Evolutionary conservation across 2,329 filamentous ascomycete species (phyloP).

Genomic region (Trichophyton rubrum): DNA sequence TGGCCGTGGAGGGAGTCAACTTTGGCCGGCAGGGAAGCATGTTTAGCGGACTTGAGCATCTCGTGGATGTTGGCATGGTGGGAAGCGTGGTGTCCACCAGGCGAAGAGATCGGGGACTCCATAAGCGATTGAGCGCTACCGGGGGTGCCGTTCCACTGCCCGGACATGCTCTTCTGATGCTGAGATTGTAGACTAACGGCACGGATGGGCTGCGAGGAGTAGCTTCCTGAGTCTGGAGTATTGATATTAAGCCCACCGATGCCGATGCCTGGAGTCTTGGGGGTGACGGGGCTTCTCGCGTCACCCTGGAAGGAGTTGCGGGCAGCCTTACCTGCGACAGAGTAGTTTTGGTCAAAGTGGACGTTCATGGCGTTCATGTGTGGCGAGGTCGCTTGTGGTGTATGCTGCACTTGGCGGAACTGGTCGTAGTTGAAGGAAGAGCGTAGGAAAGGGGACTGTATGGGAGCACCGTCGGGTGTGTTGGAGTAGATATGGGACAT

Average conservation of each 20-base stretch:
- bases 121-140: slow-evolving; percentile 74
- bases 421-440: slow-evolving; percentile 62
- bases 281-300: slow-evolving; percentile 67
- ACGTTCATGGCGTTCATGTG: slow-evolving; percentile 28
- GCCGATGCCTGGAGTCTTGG: slow-evolving; percentile 62
- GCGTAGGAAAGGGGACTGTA: slow-evolving; percentile 77
- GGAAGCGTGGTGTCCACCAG: slow-evolving; percentile 33
- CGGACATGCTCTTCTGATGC: slow-evolving; percentile 74
- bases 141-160: slow-evolving; percentile 80
- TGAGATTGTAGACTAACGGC: slow-evolving; percentile 44
- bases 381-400: slow-evolving; percentile 30
- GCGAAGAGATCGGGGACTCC: slow-evolving; percentile 80
- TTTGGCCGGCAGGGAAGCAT: slow-evolving; percentile 81
- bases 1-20: slow-evolving; percentile 45
- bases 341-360: slow-evolving; percentile 43
- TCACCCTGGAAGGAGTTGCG: slow-evolving; percentile 25
- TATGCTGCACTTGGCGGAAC: slow-evolving; percentile 51
- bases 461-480: slow-evolving; percentile 81
- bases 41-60: slow-evolving; percentile 69
- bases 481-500: slow-evolving; percentile 69
- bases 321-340: neutral
- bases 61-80: slow-evolving; percentile 69
- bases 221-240: slow-evolving; percentile 58
- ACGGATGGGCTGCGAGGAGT: slow-evolving; percentile 66
- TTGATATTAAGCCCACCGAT: slow-evolving; percentile 55